These are phyloP conservation scores for Colletotrichum sansevieriae DNA, from an alignment of 2,329 filamentous ascomycete species.

Conservation along the genomic window DNA sequence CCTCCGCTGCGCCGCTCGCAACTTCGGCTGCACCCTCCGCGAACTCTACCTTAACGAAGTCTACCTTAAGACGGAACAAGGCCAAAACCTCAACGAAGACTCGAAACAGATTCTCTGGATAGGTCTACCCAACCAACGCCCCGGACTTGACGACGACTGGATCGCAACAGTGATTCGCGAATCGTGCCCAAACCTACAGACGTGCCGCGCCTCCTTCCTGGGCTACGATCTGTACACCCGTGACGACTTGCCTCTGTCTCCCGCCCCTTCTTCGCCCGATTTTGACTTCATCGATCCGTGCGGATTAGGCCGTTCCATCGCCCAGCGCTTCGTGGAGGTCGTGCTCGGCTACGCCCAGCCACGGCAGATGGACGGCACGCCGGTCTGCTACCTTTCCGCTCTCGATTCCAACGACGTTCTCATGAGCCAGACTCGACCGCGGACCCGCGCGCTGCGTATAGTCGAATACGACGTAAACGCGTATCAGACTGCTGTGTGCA, in stretches of 20 bases:
- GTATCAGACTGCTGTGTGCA: slow-evolving; percentile 53
- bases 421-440: slow-evolving; percentile 46
- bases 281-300: slow-evolving; percentile 60
- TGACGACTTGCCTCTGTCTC: slow-evolving; percentile 47
- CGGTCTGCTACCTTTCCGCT: slow-evolving; percentile 36
- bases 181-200: slow-evolving; percentile 51
- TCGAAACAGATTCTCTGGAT: slow-evolving; percentile 58
- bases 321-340: slow-evolving; percentile 62
- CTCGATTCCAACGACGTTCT: slow-evolving; percentile 42
- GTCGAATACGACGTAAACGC: slow-evolving; percentile 54
- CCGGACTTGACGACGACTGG: slow-evolving; percentile 54
- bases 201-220: slow-evolving; percentile 59
- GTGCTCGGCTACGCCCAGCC: slow-evolving; percentile 57
- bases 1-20: slow-evolving; percentile 51
- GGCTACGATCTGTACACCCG: slow-evolving; percentile 58
- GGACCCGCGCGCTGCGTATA: slow-evolving; percentile 43
- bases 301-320: slow-evolving; percentile 54
- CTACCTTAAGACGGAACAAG: slow-evolving; percentile 58
- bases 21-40: slow-evolving; percentile 54
- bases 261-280: slow-evolving; percentile 40
- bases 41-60: slow-evolving; percentile 62
- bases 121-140: slow-evolving; percentile 58
- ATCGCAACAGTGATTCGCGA: slow-evolving; percentile 57
- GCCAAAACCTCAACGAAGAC: slow-evolving; percentile 50
- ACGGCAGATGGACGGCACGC: slow-evolving; percentile 46